phyloP scores from a whole-genome alignment of 2,329 filamentous ascomycete genomes.

The Orbilia javanica region DNA sequence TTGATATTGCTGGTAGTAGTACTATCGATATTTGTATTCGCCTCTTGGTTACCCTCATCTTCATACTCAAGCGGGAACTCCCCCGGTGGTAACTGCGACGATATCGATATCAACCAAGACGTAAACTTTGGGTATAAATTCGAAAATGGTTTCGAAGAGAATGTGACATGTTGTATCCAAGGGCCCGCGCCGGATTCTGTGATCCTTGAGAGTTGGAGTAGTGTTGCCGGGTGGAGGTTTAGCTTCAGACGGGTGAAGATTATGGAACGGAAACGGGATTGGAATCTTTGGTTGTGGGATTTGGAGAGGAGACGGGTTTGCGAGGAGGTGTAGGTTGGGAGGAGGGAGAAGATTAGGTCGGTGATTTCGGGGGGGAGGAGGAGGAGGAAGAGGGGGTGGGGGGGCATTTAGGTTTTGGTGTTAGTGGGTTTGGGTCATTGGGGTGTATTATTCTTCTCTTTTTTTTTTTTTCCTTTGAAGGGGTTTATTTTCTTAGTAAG shows the following conservation, averaged over 20 bases:
- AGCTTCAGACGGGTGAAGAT: not conserved
- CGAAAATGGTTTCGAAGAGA: not conserved
- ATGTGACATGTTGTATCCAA: not conserved
- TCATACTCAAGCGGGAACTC: no score
- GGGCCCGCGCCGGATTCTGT: not conserved
- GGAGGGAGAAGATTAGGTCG: constrained; percentile 1
- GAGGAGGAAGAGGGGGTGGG: not conserved
- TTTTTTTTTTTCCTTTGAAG: no score
- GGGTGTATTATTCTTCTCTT: no score
- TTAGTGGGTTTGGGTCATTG: no score
- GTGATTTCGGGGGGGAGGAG: constrained; percentile 6
- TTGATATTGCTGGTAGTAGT: not conserved
- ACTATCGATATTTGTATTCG: no score
- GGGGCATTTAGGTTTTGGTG: not conserved
- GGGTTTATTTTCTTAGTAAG: no score
- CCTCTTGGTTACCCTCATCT: no score
- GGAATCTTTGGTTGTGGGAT: not conserved
- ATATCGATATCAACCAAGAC: not conserved
- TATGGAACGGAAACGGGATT: not conserved
- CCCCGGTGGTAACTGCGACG: not conserved
- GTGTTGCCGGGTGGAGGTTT: not conserved
- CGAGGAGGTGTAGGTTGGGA: not conserved
- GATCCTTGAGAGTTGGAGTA: not conserved
- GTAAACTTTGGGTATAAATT: not conserved
- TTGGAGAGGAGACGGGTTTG: not conserved